A percentile compares a stretch with the other conserved stretches of the same genome.
Conservation (phyloP, 108 stramenopile species). For the Cyclotella sp. region DNA sequence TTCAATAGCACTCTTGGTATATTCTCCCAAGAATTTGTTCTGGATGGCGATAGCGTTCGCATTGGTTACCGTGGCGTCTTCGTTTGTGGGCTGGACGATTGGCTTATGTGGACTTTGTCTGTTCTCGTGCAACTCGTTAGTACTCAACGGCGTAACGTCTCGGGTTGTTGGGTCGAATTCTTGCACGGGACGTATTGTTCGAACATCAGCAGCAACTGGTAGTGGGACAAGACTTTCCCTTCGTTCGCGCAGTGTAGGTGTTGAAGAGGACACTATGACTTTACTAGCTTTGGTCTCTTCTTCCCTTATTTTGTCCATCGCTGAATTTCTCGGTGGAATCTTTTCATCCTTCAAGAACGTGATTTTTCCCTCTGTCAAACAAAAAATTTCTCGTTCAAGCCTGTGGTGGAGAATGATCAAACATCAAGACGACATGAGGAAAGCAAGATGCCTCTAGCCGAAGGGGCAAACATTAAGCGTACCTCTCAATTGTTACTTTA, state of each 20-base stretch:
- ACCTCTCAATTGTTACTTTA: constrained; percentile 18
- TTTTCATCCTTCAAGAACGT: constrained; percentile 18
- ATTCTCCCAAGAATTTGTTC: neutral
- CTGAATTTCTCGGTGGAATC: constrained; percentile 30
- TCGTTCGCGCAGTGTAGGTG: constrained; percentile 18
- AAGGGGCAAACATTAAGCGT: neutral
- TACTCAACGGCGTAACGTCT: constrained; percentile 10
- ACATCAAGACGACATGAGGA: too few relatives aligned
- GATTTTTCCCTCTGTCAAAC: constrained; percentile 6
- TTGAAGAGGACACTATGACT: neutral
- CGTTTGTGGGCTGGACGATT: too few relatives aligned
- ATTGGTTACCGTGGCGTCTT: neutral
- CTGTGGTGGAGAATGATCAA: neutral
- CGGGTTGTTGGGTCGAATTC: constrained; percentile 15
- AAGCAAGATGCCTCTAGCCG: too few relatives aligned
- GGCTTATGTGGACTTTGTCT: too few relatives aligned
- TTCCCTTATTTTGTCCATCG: constrained; percentile 51
- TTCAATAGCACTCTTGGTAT: neutral
- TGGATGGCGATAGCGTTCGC: neutral
- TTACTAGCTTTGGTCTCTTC: constrained; percentile 17
- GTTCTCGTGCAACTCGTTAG: neutral
- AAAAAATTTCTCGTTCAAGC: constrained; percentile 55
- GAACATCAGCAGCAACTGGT: constrained; percentile 30
- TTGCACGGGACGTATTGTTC: constrained; percentile 29
- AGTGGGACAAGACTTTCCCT: constrained; percentile 23